Evolutionary conservation across 257 asterid species (phyloP), one percentile per base, ranked within the genome.

Genomic region (Anisodus acutangulus): DNA sequence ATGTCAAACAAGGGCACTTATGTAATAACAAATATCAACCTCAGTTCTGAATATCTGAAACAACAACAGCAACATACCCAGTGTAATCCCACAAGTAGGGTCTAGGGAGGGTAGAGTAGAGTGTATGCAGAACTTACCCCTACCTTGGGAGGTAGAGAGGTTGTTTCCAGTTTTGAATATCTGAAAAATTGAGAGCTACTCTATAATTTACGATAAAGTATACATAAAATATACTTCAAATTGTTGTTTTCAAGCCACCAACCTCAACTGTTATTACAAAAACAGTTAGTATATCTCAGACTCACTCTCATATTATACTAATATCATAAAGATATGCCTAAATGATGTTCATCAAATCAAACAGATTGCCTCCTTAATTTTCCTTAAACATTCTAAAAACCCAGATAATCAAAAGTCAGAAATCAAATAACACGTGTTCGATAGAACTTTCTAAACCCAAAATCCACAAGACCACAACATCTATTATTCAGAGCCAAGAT

Each of bases 211-310:
- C 10, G 35, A 71, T 17, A 67, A 71, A 71, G 31, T 8, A 69
- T 69, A 69, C 63, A 16, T 58, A 58, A 58, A 17, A 17, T 59
- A 64, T 11, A 11, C 57, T 49, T 49, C 6, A 22, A 74, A 12
- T 51, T 26, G 15, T 53, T 76, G 13, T 78, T 78, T 78, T 78
- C 22, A 26, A 15, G 64, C 15, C 43, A 74, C 81, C 81, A 74
- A 49, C 43, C 81, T 49, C 41, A 51, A 76, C 4, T 51, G 41
- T 76, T 53, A 7, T 54, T 2, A 53, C 7, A 58, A 78, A 19
- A 66, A 26, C 9, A 66, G 37, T 66, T 26, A 51, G 3, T 51
- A 4, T 2, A 16, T 67, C 49, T 67, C 49, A 67, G 17, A 31
- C 35, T 31, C 35, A 31, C 35, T 67, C 47, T 5, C 74, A 13